Percentiles rank a stretch among this genome's conserved stretches.
Conservation (phyloP, 2,329 filamentous ascomycete species). For the Claviceps fusiformis region DNA sequence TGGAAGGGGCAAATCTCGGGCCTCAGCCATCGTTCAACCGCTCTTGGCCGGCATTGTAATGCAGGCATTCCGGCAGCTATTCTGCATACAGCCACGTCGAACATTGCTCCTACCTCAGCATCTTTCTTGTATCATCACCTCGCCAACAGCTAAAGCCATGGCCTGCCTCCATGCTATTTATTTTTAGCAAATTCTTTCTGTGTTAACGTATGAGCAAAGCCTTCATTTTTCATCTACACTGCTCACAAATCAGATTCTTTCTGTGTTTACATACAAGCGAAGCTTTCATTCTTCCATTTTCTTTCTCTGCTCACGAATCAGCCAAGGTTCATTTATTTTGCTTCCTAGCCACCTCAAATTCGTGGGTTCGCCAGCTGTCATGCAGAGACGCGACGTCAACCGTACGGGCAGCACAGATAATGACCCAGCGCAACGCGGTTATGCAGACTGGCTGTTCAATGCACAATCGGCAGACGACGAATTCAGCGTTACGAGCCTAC, state of each 20-base stretch:
- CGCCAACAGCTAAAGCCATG: neutral
- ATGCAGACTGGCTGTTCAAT: conserved; percentile 33
- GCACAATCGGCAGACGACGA: conserved; percentile 27
- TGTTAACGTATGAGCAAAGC: neutral
- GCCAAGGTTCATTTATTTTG: neutral
- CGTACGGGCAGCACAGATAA: neutral
- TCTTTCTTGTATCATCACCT: neutral
- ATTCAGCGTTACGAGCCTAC: conserved; percentile 15
- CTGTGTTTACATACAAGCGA: neutral
- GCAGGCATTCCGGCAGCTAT: conserved; percentile 20
- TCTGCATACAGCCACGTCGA: neutral
- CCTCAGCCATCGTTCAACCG: neutral
- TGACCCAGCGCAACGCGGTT: neutral
- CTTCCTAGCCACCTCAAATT: neutral
- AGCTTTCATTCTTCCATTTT: neutral
- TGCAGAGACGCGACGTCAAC: neutral
- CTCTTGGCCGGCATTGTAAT: conserved; percentile 25
- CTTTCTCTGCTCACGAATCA: neutral
- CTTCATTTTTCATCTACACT: neutral
- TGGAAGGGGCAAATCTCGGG: neutral
- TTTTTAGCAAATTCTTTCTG: neutral
- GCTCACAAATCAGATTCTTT: neutral
- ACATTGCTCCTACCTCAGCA: neutral
- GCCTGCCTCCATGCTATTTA: neutral
- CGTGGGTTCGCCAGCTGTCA: neutral